Evolutionary conservation across 345 rosid species (phyloP), one percentile per base, ranked within the genome.

Genomic region (Corchorus olitorius): DNA sequence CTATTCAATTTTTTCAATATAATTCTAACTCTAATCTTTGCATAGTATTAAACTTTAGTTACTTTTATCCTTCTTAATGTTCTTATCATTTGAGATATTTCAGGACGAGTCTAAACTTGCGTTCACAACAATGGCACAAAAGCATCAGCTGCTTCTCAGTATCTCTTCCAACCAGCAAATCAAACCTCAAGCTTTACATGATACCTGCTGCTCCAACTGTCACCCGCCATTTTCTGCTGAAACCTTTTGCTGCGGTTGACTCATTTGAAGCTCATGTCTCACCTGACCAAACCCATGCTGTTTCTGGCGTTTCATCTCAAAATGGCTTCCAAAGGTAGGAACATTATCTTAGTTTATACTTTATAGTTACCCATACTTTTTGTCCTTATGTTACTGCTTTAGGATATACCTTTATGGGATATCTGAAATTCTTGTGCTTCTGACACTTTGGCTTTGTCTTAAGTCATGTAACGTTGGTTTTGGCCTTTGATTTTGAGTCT

Each of bases 241-340:
- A 72, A 79, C 74, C 66, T 66, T 80, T 55, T 61, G 77, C 88
- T 75, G 77, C 85, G 3, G 59, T 83, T 55, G 78, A 78, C 70
- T 84, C 86, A 52, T 50, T 81, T 74, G 81, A 83, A 61, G 64
- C 87, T 1, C 58, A 67, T 75, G 73, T 77, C 60, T 75, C 46
- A 43, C 63, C 48, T 54, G 74, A 50, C 52, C 80, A 80, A 73
- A 67, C 70, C 59, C 66, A 6, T 70, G 84, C 65, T 52, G 82
- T 81, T 75, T 78, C 81, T 43, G 82, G 83, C 48, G 79, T 79
- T 75, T 85, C 89, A 56, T 54, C 77, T 49, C 75, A 74, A 68
- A 72, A 71, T 33, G 75, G 85, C 78, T 74, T 78, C 75, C 73
- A 69, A n/a, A 83, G 88, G 94, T 93, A 73, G 62, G 79, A 74